These are phyloP conservation scores for Kwoniella botswanensis DNA, from an alignment of 768 basidiomycete genomes.

Conservation along the genomic window DNA sequence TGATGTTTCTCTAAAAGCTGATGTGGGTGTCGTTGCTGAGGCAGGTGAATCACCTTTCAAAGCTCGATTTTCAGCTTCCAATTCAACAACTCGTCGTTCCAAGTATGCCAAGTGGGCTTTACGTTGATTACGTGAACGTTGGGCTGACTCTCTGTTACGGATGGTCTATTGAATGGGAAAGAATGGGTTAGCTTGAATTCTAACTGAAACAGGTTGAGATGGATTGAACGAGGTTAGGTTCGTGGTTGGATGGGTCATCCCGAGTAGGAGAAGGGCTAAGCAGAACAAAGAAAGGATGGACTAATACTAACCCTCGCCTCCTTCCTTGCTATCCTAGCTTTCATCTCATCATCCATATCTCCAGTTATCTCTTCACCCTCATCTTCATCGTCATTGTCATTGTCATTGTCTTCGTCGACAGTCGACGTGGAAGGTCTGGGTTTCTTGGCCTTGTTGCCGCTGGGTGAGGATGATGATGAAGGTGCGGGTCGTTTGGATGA, in stretches of 20 bases:
- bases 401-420: constrained; percentile 13
- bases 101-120: constrained; percentile 79
- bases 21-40: constrained; percentile 10
- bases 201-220: not conserved
- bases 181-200: not conserved
- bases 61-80: constrained; percentile 78
- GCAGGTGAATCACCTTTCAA: constrained; percentile 32
- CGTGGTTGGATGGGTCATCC: too few species aligned
- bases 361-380: constrained; percentile 24
- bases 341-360: constrained; percentile 27
- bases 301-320: constrained; percentile 41
- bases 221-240: not conserved
- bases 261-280: not conserved
- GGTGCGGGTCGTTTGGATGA: constrained; percentile 37
- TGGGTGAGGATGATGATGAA: constrained; percentile 7
- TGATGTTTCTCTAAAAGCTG: constrained; percentile 26
- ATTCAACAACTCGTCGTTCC: constrained; percentile 70
- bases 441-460: constrained; percentile 26
- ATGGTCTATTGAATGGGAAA: constrained; percentile 67
- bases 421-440: constrained; percentile 24
- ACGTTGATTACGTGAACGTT: constrained; percentile 87
- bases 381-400: constrained; percentile 18
- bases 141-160: constrained; percentile 90
- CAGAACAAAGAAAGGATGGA: not conserved
- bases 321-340: constrained; percentile 41